Conservation (phyloP, 768 basidiomycete genomes). For the Mycena olivaceomarginata region DNA sequence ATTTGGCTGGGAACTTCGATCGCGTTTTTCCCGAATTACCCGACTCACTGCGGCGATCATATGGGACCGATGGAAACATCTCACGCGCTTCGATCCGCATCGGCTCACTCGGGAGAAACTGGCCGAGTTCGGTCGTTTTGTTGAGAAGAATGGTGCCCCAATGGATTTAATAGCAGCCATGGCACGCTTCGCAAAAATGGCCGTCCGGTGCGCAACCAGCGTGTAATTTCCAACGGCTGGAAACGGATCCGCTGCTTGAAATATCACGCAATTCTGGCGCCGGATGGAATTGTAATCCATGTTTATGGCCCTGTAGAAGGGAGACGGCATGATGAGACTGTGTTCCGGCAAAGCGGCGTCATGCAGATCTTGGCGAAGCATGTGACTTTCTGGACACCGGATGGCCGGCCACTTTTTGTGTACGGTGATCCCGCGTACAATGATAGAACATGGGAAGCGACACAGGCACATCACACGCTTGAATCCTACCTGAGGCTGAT, state of each 20-base stretch:
- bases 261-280: constrained; percentile 25
- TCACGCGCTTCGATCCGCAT: constrained; percentile 29
- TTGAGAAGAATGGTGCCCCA: constrained; percentile 38
- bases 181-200: constrained; percentile 40
- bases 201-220: constrained; percentile 34
- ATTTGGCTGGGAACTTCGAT: constrained; percentile 43
- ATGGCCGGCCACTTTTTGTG: constrained; percentile 20
- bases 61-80: constrained; percentile 43
- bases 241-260: no score
- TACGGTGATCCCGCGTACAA: constrained; percentile 43
- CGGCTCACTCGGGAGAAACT: constrained; percentile 31
- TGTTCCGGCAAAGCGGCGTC: constrained; percentile 42
- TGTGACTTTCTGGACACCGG: constrained; percentile 37
- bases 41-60: constrained; percentile 28
- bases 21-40: constrained; percentile 41
- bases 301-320: constrained; percentile 45
- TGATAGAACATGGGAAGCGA: no score
- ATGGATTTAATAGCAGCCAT: constrained; percentile 33
- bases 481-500: no score
- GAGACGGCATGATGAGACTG: constrained; percentile 40
- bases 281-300: constrained; percentile 44
- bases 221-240: constrained; percentile 44
- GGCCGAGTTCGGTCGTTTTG: constrained; percentile 3
- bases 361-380: constrained; percentile 35
- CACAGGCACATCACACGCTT: no score